Base-by-base conservation (phyloP, 257 asterid genomes). In the Buddleja alternifolia region DNA sequence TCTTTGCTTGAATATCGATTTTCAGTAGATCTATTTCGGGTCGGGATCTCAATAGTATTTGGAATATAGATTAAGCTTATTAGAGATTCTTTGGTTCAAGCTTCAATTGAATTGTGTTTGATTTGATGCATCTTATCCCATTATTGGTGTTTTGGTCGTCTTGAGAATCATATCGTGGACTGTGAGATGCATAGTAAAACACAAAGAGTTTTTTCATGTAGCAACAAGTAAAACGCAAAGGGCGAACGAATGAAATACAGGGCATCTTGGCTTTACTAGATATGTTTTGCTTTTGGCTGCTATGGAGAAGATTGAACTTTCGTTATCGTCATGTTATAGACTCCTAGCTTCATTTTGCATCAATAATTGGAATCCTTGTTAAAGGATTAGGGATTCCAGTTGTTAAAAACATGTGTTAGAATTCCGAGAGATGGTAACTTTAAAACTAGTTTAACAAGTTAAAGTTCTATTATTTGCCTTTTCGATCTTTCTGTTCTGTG, bases 21-120 rank as follows among this genome's bases (percentile, higher is more conserved):
- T n/a, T n/a, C n/a, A n/a, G n/a, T n/a, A n/a, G 51, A 15, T 66
- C 50, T 16, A 25, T 15, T 48, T 20, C n/a, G n/a, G 24, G 39
- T 46, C 20, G 72, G n/a, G 68, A 57, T 64, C 16, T 56, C 32
- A 23, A 39, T 66, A 10, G 25, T 44, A 19, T 17, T 25, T 71
- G 59, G n/a, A 36, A 55, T 29, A 34, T 59, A 66, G 29, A 20
- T 69, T 48, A 39, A 44, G 21, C 41, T 59, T 45, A 8, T 58
- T 21, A 19, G 12, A 23, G 20, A 8, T 12, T 6, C 11, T 8
- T 36, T 12, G 29, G 12, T 14, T 12, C 60, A 29, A 14, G 7
- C 16, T 57, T 47, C 34, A 29, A 42, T 5, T 45, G 5, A 29
- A 3, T 32, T 39, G 56, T 68, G 65, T 45, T 68, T 42, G 74